Evolutionary conservation across 441 rosid genomes (phyloP).

Genomic region (Brassica hybrid): DNA sequence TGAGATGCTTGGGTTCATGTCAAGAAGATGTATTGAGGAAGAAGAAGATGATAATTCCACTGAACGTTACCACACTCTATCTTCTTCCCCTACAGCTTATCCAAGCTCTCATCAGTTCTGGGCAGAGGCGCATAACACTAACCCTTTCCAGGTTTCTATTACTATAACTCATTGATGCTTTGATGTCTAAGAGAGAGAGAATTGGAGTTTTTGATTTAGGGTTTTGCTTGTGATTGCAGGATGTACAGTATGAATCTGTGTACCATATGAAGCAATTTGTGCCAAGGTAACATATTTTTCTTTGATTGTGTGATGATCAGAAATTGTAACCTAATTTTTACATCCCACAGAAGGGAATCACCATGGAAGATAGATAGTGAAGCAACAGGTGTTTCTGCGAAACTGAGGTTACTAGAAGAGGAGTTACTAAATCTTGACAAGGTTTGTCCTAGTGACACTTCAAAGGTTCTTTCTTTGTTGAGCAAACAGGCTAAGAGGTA

Average conservation of each 20-base stretch:
- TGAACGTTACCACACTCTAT: conserved; percentile 36
- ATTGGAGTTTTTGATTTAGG: too few relatives aligned
- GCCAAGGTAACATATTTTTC: conserved; percentile 55
- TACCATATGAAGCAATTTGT: conserved; percentile 75
- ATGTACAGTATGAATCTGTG: conserved; percentile 62
- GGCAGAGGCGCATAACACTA: conserved; percentile 55
- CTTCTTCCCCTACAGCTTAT: conserved; percentile 35
- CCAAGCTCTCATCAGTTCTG: conserved; percentile 57
- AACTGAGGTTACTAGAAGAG: conserved; percentile 74
- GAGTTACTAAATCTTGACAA: conserved; percentile 80
- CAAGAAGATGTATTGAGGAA: conserved; percentile 31
- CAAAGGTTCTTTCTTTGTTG: conserved; percentile 63
- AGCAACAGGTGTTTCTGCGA: conserved; percentile 68
- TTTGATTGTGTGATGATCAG: conserved; percentile 28
- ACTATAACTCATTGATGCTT: too few relatives aligned
- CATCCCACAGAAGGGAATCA: conserved; percentile 67
- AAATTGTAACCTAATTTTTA: conserved; percentile 25
- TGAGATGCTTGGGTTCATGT: conserved; percentile 76
- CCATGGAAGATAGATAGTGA: conserved; percentile 91
- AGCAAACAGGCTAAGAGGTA: conserved; percentile 88
- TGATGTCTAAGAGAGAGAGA: too few relatives aligned
- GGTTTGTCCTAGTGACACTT: conserved; percentile 55
- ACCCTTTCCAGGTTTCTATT: conserved; percentile 85
- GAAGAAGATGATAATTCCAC: conserved; percentile 24
- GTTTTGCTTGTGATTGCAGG: conserved; percentile 42